Percentiles rank a stretch among this genome's conserved stretches.
These are phyloP conservation scores for Lotus japonicus DNA, from an alignment of 306 rosid species.

Conservation along the genomic window DNA sequence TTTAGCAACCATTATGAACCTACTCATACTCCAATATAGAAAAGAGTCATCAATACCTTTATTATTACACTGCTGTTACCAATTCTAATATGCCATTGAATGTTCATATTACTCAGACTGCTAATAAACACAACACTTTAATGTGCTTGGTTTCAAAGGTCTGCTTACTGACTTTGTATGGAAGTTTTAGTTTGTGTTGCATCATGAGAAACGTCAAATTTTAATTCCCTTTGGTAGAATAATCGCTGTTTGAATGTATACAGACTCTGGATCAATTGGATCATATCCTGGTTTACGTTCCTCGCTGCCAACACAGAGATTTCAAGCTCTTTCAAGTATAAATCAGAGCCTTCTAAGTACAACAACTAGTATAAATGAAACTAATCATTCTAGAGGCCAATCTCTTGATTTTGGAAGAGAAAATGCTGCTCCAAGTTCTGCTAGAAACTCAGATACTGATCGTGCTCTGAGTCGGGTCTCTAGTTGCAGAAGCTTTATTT, in stretches of 20 bases:
- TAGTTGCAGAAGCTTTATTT: constrained; percentile 43
- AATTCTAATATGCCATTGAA: neutral
- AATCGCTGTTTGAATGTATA: neutral
- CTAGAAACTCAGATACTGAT: constrained; percentile 37
- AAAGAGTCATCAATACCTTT: neutral
- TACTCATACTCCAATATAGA: neutral
- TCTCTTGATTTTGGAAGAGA: constrained; percentile 50
- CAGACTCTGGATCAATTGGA: constrained; percentile 53
- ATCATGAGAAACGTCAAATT: neutral
- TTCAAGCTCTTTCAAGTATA: constrained; percentile 71
- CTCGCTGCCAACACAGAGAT: constrained; percentile 61
- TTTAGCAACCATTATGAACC: neutral
- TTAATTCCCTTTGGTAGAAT: neutral
- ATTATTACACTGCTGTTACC: neutral
- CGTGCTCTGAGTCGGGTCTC: constrained; percentile 36
- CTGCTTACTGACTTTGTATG: neutral
- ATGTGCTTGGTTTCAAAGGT: neutral
- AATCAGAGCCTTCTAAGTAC: constrained; percentile 47
- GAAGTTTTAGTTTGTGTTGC: constrained; percentile 5
- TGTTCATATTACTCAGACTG: neutral
- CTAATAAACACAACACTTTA: neutral
- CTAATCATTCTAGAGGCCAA: constrained; percentile 40
- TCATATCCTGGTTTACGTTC: constrained; percentile 44
- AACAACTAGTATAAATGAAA: constrained; percentile 25
- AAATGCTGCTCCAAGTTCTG: constrained; percentile 30